phyloP scores from a whole-genome alignment of 2,329 filamentous ascomycete species.

The Hymenoscyphus occultus region DNA sequence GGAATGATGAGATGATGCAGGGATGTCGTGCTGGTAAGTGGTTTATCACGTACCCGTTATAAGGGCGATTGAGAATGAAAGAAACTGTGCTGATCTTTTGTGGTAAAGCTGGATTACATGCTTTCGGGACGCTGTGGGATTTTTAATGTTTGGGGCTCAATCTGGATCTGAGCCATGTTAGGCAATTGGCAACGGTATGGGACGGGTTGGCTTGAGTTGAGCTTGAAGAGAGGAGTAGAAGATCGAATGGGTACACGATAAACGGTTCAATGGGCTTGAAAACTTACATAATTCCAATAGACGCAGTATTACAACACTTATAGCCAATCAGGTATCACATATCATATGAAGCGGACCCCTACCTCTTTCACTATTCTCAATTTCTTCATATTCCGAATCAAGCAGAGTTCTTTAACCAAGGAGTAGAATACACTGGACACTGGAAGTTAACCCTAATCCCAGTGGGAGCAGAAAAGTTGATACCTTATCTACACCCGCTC shows the following conservation, averaged over 20 bases:
- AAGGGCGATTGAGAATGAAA: too few species aligned
- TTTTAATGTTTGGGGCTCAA: constrained; percentile 32
- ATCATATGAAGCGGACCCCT: too few species aligned
- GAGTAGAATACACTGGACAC: too few species aligned
- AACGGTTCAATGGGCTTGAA: background rate
- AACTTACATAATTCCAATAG: background rate
- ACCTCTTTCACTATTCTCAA: too few species aligned
- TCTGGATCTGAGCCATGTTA: constrained; percentile 13
- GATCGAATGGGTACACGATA: background rate
- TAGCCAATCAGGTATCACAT: too few species aligned
- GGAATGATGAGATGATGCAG: constrained; percentile 45
- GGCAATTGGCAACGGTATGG: constrained; percentile 13
- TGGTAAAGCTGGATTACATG: constrained; percentile 37
- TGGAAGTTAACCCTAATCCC: too few species aligned
- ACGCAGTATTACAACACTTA: background rate
- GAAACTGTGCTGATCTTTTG: constrained; percentile 17
- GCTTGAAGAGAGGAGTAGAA: background rate
- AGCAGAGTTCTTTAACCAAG: too few species aligned
- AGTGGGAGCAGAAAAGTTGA: too few species aligned
- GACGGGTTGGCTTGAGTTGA: background rate
- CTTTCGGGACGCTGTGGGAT: constrained; percentile 42
- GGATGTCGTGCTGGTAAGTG: constrained; percentile 40
- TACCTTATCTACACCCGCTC: too few species aligned
- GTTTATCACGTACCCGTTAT: background rate
- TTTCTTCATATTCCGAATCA: too few species aligned